Conservation (phyloP, 2,329 filamentous ascomycete genomes). For the Alternaria triticimaculans region DNA sequence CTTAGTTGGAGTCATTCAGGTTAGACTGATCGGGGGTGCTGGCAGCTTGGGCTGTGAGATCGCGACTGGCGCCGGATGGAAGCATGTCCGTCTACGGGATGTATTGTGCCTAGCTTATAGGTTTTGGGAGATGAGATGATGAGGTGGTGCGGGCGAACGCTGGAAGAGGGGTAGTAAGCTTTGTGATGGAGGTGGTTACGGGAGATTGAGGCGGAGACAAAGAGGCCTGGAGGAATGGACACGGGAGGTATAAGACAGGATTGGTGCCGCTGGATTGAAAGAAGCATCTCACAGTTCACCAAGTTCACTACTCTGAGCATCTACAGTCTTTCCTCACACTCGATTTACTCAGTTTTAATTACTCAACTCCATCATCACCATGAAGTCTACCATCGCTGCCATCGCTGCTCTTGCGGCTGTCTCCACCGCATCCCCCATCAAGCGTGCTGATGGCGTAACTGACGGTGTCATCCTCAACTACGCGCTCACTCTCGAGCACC, state of each 20-base stretch:
- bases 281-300: not conserved
- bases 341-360: not conserved
- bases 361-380: constrained; percentile 8
- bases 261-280: not conserved
- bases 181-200: not conserved
- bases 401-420: constrained; percentile 17
- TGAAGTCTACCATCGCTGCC: constrained; percentile 23
- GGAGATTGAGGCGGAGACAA: not conserved
- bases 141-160: not conserved
- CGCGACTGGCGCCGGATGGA: not conserved
- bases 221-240: not conserved
- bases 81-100: constrained; percentile 1
- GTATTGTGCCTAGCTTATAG: not conserved
- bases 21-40: not conserved
- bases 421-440: constrained; percentile 30
- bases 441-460: constrained; percentile 27
- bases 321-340: not conserved
- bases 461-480: constrained; percentile 51
- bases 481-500: constrained; percentile 54
- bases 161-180: constrained; percentile 1
- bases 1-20: not conserved
- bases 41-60: not conserved
- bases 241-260: not conserved
- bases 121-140: not conserved
- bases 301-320: not conserved